A percentile compares a stretch with the other conserved stretches of the same genome.
phyloP scores from a whole-genome alignment of 345 rosid species.

The Triadica sebifera region DNA sequence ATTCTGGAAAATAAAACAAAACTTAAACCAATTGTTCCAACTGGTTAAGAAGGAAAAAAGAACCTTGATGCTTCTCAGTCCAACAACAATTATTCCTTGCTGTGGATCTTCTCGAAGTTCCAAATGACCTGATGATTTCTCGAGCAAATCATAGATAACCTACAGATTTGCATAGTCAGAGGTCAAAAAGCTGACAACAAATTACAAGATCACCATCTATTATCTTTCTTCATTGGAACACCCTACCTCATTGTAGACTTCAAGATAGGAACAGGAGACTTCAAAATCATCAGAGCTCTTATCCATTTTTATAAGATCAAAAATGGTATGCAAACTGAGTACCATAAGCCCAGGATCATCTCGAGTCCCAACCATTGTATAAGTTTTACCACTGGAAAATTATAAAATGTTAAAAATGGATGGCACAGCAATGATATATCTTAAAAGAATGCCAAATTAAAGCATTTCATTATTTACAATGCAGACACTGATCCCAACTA shows the following conservation, averaged over 20 bases:
- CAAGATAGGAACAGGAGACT: constrained; percentile 89
- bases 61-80: constrained; percentile 86
- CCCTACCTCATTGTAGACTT: constrained; percentile 91
- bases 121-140: constrained; percentile 83
- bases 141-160: constrained; percentile 95
- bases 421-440: background rate
- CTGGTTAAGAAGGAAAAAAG: constrained; percentile 13
- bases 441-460: background rate
- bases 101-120: constrained; percentile 98
- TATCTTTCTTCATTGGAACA: constrained; percentile 2
- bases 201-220: background rate
- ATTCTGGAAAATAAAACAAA: background rate
- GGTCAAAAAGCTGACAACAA: constrained; percentile 9
- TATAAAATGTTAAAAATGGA: background rate
- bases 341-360: constrained; percentile 98
- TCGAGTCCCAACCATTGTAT: constrained; percentile 88
- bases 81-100: constrained; percentile 84
- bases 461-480: background rate
- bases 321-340: constrained; percentile 83
- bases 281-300: constrained; percentile 69
- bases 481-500: background rate
- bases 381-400: constrained; percentile 77
- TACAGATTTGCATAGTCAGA: constrained; percentile 29
- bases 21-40: background rate
- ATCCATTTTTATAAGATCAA: constrained; percentile 65